phyloP scores from a whole-genome alignment of 805 yeast genomes.

The Candida wancherniae region DNA sequence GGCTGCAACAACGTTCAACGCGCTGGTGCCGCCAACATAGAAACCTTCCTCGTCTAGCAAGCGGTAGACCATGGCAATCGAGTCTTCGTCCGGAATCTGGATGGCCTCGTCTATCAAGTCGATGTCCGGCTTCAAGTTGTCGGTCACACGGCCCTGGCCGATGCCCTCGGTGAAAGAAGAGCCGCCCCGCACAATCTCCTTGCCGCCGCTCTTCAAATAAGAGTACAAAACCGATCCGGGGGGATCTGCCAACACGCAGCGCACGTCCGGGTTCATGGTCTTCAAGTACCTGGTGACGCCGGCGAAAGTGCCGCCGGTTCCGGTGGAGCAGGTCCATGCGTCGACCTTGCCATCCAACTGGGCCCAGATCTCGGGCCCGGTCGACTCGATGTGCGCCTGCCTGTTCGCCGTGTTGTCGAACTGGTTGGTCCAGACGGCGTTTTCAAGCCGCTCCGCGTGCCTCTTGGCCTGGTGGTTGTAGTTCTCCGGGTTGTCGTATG shows the following conservation, averaged over 20 bases:
- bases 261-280: constrained; percentile 54
- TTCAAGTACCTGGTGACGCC: constrained; percentile 80
- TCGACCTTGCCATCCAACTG: constrained; percentile 75
- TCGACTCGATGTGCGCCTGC: constrained; percentile 81
- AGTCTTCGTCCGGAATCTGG: constrained; percentile 69
- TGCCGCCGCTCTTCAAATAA: constrained; percentile 67
- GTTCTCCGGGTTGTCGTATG: constrained; percentile 75
- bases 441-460: constrained; percentile 69
- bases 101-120: constrained; percentile 76
- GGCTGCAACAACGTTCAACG: constrained; percentile 89
- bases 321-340: constrained; percentile 87
- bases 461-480: constrained; percentile 83
- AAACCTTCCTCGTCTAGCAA: constrained; percentile 86
- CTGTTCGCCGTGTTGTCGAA: constrained; percentile 86
- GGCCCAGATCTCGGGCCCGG: constrained; percentile 91
- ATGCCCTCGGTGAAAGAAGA: constrained; percentile 92
- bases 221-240: constrained; percentile 87
- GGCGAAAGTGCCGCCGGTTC: constrained; percentile 91
- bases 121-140: constrained; percentile 69
- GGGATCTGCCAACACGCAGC: constrained; percentile 81
- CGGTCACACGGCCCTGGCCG: constrained; percentile 92
- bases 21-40: constrained; percentile 86
- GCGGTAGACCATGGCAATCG: constrained; percentile 79
- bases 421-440: constrained; percentile 92
- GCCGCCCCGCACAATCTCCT: constrained; percentile 66